Conservation (phyloP, 139 green algal species). For the Chlamydomonas eustigma region DNA sequence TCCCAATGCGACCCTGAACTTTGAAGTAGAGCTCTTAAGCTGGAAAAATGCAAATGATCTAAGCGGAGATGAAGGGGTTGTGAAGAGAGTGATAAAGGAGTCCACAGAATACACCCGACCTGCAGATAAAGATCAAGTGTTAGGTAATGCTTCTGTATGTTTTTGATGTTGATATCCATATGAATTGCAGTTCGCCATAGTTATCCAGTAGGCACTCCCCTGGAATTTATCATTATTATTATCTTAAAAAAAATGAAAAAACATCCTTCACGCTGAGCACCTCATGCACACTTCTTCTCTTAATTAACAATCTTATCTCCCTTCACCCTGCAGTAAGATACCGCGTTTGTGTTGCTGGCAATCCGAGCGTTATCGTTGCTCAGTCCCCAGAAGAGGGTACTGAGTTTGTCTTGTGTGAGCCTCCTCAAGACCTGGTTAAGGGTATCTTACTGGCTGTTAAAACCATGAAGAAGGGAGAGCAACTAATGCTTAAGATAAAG, state of each 20-base stretch:
- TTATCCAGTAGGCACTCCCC: too few relatives aligned
- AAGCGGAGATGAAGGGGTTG: slow-evolving; percentile 65
- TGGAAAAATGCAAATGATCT: slow-evolving; percentile 90
- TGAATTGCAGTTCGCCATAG: too few relatives aligned
- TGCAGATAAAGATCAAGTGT: background rate
- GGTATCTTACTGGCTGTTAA: slow-evolving; percentile 52
- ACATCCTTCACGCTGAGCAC: too few relatives aligned
- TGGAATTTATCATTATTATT: too few relatives aligned
- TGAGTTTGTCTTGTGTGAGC: slow-evolving; percentile 48
- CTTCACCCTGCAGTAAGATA: slow-evolving; percentile 60
- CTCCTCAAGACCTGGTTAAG: slow-evolving; percentile 15
- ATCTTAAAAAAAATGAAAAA: too few relatives aligned
- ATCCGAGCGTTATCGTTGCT: slow-evolving; percentile 2
- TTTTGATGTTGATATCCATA: too few relatives aligned
- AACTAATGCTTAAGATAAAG: slow-evolving; percentile 32
- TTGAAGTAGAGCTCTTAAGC: slow-evolving; percentile 87
- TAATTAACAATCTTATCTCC: too few relatives aligned
- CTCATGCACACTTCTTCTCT: too few relatives aligned
- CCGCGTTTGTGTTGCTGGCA: slow-evolving; percentile 45
- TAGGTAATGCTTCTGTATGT: too few relatives aligned
- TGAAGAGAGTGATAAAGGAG: slow-evolving; percentile 57
- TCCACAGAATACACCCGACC: slow-evolving; percentile 52
- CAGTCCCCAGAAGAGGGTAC: slow-evolving; percentile 39
- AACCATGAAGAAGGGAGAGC: slow-evolving; percentile 80
- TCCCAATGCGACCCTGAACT: slow-evolving; percentile 84